Evolutionary conservation across 1,139 yeast species (phyloP), one percentile per base, ranked within the genome.

Genomic region (Zygosaccharomyces sapae): DNA sequence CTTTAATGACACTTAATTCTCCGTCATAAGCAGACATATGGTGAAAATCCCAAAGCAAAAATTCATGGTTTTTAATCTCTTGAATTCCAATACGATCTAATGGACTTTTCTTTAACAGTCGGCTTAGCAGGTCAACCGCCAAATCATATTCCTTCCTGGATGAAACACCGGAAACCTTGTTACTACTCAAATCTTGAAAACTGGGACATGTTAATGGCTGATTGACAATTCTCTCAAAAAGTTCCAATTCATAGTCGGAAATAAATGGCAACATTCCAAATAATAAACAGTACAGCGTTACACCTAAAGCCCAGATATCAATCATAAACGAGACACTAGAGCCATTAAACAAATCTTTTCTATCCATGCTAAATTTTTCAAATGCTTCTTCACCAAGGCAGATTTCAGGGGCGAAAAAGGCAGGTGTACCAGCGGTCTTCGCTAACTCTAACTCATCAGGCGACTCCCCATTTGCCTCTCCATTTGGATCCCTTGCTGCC

Each of bases 241-340:
- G 73, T 52, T 84, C 90, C 66, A 79, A 86, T 63, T 92, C 98
- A 44, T 84, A 82, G 41, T 85, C 92, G 0, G 96, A 97, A 62
- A 83, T 80, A 65, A 92, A 94, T 1, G 98, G 98, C 38, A 92
- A 79, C 53, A 77, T 75, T 6, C 99, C 98, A 69, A 86, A 92
- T 18, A 92, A 67, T 38, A 94, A 71, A 66, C 97, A 90, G 64
- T 83, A 92, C 19, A 94, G 71, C 0, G 98, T 92, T 2, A 92
- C 90, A 3, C 99, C 99, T 31, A 90, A 68, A 0, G 98, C 97
- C 99, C 99, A 94, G 12, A 90, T 84, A 67, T 90, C 97, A 48
- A 90, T 86, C 65, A 86, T 88, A 38, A 54, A 59, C 1, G 68
- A 64, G 13, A 70, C 63, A 43, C 69, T 67, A 33, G 71, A 65